A percentile compares a stretch with the other conserved stretches of the same genome.
phyloP scores from a whole-genome alignment of 2,329 filamentous ascomycete species.

The Ascochyta viciae-villosae region DNA sequence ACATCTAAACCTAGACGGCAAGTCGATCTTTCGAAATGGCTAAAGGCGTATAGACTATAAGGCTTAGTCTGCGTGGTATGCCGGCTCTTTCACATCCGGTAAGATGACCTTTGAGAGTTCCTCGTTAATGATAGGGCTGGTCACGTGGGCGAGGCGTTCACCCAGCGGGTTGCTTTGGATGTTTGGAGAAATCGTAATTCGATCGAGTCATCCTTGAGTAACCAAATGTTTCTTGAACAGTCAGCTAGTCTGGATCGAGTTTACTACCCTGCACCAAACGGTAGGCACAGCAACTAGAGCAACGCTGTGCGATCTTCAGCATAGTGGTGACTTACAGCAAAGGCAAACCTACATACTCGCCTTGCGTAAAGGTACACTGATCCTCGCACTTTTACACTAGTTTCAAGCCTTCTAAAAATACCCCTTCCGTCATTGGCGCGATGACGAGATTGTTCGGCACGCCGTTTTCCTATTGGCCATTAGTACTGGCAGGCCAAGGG shows the following conservation, averaged over 20 bases:
- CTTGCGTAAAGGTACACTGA: neutral
- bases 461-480: constrained; percentile 1
- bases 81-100: neutral
- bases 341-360: neutral
- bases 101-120: neutral
- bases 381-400: neutral
- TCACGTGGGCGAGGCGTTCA: neutral
- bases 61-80: neutral
- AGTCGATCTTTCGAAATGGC: neutral
- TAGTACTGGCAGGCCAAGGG: neutral
- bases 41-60: neutral
- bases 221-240: no score
- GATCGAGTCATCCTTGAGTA: no score
- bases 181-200: neutral
- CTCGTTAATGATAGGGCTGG: neutral
- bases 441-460: constrained; percentile 2
- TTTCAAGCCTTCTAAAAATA: neutral
- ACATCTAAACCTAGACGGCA: neutral
- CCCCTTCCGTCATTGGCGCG: neutral
- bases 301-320: neutral
- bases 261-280: neutral
- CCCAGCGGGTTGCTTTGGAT: neutral
- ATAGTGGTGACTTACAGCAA: neutral
- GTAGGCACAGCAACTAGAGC: neutral
- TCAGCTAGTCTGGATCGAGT: no score